Percentiles rank a stretch among this genome's conserved stretches.
These are phyloP conservation scores for Plasmodium billcollinsi DNA, from an alignment of 169 alveolate genomes.

Conservation along the genomic window DNA sequence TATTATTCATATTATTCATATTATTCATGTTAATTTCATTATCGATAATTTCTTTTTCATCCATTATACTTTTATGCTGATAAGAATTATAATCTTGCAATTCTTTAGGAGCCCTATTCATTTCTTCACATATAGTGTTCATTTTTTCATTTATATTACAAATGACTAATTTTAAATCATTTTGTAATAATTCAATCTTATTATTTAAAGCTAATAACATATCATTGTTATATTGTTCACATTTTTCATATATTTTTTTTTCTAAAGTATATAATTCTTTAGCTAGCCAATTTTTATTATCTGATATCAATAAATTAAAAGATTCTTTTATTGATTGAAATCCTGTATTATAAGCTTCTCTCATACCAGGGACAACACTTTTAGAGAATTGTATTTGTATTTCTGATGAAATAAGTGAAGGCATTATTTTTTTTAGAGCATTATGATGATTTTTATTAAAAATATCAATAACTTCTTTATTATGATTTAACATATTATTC, in stretches of 20 bases:
- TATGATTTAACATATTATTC: not conserved
- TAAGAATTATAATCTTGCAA: no score
- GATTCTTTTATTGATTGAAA: constrained; percentile 58
- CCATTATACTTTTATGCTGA: no score
- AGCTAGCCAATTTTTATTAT: constrained; percentile 29
- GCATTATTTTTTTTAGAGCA: constrained; percentile 61
- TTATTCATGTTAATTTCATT: no score
- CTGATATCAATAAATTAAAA: constrained; percentile 17
- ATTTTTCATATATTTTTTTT: constrained; percentile 47
- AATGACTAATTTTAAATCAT: constrained; percentile 24
- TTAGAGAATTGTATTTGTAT: constrained; percentile 58
- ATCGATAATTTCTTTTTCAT: no score
- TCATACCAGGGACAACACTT: constrained; percentile 67
- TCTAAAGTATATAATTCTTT: constrained; percentile 28
- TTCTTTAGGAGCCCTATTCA: not conserved
- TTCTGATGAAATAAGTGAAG: constrained; percentile 54
- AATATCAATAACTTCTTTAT: constrained; percentile 22
- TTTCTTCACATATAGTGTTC: constrained; percentile 22
- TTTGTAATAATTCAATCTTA: constrained; percentile 33
- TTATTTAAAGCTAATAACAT: constrained; percentile 5
- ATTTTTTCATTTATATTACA: constrained; percentile 30
- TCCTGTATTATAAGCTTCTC: constrained; percentile 63
- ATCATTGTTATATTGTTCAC: constrained; percentile 26
- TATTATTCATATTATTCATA: no score
- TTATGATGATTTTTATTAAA: constrained; percentile 38